phyloP scores from a whole-genome alignment of 1,284 basidiomycete genomes.

The Sphaerobolus stellatus region DNA sequence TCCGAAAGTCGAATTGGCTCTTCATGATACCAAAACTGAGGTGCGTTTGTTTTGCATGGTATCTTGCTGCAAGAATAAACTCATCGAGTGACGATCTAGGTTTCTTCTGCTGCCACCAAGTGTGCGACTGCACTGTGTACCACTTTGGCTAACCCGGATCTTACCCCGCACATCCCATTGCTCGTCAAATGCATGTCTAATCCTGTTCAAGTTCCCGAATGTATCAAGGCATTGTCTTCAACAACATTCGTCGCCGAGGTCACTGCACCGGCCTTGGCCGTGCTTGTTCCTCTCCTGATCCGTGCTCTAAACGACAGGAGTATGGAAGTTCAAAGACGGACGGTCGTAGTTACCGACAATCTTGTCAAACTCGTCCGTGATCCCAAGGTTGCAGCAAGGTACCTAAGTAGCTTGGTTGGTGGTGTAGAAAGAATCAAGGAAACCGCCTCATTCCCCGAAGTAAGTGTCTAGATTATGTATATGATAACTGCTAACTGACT shows the following conservation, averaged over 20 bases:
- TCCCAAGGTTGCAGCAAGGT: constrained; percentile 85
- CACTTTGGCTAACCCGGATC: constrained; percentile 93
- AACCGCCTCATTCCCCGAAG: constrained; percentile 95
- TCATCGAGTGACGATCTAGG: constrained; percentile 44
- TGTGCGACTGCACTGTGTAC: constrained; percentile 91
- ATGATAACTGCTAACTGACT: constrained; percentile 17
- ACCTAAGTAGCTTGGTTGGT: constrained; percentile 86
- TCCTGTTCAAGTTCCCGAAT: constrained; percentile 83
- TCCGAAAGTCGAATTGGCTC: constrained; percentile 85
- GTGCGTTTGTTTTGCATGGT: constrained; percentile 42
- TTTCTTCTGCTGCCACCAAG: constrained; percentile 86
- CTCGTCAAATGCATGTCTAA: constrained; percentile 96
- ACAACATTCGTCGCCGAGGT: constrained; percentile 98
- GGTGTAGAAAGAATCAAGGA: constrained; percentile 91
- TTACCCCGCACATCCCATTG: constrained; percentile 84
- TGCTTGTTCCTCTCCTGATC: constrained; percentile 89
- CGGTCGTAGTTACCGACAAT: constrained; percentile 94
- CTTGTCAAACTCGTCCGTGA: constrained; percentile 97
- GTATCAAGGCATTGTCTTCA: constrained; percentile 93
- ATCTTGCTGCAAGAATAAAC: constrained; percentile 6
- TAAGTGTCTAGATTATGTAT: constrained; percentile 35
- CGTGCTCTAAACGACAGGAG: constrained; percentile 95
- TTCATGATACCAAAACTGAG: constrained; percentile 98
- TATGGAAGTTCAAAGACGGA: constrained; percentile 89
- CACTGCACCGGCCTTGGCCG: constrained; percentile 92